Conservation (phyloP, 1,139 yeast species). For the Suhomyces kunorum region DNA sequence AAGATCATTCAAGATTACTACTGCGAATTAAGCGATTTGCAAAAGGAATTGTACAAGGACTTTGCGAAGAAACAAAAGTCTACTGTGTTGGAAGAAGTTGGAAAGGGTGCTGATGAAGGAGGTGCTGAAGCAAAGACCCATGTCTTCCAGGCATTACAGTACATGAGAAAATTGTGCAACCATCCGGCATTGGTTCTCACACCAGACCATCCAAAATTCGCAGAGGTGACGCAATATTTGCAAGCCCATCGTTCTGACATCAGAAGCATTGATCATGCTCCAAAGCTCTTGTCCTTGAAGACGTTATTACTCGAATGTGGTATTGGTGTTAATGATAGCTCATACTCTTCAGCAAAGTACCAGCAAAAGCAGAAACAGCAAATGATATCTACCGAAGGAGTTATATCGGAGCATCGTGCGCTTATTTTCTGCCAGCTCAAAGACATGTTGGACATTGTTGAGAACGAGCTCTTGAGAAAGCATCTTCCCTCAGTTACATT, state of each 20-base stretch:
- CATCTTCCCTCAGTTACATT: constrained; percentile 90
- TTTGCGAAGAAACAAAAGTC: constrained; percentile 87
- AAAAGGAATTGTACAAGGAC: constrained; percentile 82
- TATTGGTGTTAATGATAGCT: constrained; percentile 68
- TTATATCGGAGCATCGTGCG: constrained; percentile 94
- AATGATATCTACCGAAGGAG: constrained; percentile 58
- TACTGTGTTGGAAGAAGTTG: constrained; percentile 65
- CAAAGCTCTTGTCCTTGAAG: constrained; percentile 81
- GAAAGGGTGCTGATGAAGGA: constrained; percentile 34
- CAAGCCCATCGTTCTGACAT: constrained; percentile 59
- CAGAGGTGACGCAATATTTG: constrained; percentile 62
- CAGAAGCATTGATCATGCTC: constrained; percentile 81
- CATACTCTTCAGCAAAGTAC: constrained; percentile 29
- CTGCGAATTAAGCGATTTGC: constrained; percentile 91
- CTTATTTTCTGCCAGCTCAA: constrained; percentile 93
- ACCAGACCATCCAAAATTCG: constrained; percentile 80
- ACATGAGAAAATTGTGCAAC: constrained; percentile 95
- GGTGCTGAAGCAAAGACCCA: constrained; percentile 69
- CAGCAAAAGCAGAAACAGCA: constrained; percentile 36
- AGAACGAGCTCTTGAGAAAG: constrained; percentile 78
- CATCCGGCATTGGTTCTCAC: constrained; percentile 94
- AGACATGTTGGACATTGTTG: constrained; percentile 97
- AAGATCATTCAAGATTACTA: constrained; percentile 97
- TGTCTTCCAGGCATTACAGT: constrained; percentile 95
- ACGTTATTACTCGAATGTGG: constrained; percentile 90